These are phyloP conservation scores for Mariannaea elegans DNA, from an alignment of 2,329 filamentous ascomycete genomes.

Conservation along the genomic window DNA sequence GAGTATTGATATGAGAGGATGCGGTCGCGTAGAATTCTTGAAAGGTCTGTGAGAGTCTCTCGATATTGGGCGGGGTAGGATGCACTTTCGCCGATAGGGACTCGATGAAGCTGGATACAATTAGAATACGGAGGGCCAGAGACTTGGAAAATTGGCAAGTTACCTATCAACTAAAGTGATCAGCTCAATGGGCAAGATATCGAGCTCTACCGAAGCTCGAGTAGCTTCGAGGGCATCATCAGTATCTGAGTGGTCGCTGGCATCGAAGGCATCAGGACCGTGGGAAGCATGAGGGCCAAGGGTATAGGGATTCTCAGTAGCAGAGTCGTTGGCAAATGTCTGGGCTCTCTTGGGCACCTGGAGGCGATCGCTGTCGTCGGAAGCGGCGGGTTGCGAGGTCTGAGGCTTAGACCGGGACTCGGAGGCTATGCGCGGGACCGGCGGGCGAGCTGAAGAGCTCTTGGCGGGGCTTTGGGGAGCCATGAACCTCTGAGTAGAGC, in stretches of 20 bases:
- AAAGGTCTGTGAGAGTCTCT: slow-evolving; percentile 84
- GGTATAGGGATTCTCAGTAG: slow-evolving; percentile 36
- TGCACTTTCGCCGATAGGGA: slow-evolving; percentile 89
- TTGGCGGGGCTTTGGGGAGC: slow-evolving; percentile 43
- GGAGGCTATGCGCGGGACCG: slow-evolving; percentile 43
- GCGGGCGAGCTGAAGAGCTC: slow-evolving; percentile 43
- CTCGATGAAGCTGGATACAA: slow-evolving; percentile 78
- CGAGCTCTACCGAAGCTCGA: slow-evolving; percentile 74
- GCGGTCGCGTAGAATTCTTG: slow-evolving; percentile 92
- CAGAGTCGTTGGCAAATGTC: slow-evolving; percentile 54
- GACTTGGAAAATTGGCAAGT: slow-evolving; percentile 23
- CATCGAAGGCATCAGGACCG: slow-evolving; percentile 60
- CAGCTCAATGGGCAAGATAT: slow-evolving; percentile 93
- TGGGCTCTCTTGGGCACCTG: slow-evolving; percentile 55
- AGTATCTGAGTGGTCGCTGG: slow-evolving; percentile 49
- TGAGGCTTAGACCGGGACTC: slow-evolving; percentile 36
- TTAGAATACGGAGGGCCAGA: slow-evolving; percentile 14
- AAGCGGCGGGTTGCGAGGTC: slow-evolving; percentile 29
- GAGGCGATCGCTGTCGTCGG: slow-evolving; percentile 44
- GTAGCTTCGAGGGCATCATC: slow-evolving; percentile 59
- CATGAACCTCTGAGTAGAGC: slow-evolving; percentile 44
- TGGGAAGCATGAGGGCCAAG: slow-evolving; percentile 30
- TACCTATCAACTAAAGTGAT: slow-evolving; percentile 89
- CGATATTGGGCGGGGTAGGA: slow-evolving; percentile 82
- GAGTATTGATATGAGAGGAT: slow-evolving; percentile 83